Evolutionary conservation across 768 basidiomycete species (phyloP).

Genomic region (Bullera alba): DNA sequence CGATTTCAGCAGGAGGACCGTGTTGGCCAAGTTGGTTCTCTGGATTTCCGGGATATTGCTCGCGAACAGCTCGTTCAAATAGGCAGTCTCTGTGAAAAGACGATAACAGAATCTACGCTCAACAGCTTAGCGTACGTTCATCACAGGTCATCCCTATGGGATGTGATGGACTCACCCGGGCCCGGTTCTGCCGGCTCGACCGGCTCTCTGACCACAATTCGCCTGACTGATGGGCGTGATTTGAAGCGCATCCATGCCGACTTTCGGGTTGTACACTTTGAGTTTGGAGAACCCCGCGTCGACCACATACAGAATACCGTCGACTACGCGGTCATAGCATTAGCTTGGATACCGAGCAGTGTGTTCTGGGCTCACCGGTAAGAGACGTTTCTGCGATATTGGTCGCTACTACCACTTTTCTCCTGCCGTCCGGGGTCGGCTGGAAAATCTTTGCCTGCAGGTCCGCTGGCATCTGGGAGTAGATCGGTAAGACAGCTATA

Average conservation of each 20-base stretch:
- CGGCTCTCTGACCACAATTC: constrained; percentile 91
- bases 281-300: constrained; percentile 95
- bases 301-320: constrained; percentile 94
- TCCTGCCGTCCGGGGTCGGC: constrained; percentile 81
- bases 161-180: constrained; percentile 60
- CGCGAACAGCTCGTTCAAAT: constrained; percentile 85
- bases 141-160: background rate
- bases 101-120: constrained; percentile 95
- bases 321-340: constrained; percentile 55
- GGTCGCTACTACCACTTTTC: constrained; percentile 96
- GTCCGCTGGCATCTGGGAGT: constrained; percentile 99
- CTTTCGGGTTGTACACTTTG: constrained; percentile 97
- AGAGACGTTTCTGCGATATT: constrained; percentile 98
- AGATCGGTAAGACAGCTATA: constrained; percentile 89
- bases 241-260: constrained; percentile 98
- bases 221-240: constrained; percentile 99
- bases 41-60: constrained; percentile 98
- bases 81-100: constrained; percentile 94
- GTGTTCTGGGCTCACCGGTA: constrained; percentile 67
- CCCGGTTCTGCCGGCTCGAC: constrained; percentile 93
- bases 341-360: background rate
- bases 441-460: constrained; percentile 97
- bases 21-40: constrained; percentile 94
- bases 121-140: constrained; percentile 8
- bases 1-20: constrained; percentile 86